A percentile compares a stretch with the other conserved stretches of the same genome.
Evolutionary conservation across 257 asterid genomes (phyloP).

Genomic region (Echium plantagineum): DNA sequence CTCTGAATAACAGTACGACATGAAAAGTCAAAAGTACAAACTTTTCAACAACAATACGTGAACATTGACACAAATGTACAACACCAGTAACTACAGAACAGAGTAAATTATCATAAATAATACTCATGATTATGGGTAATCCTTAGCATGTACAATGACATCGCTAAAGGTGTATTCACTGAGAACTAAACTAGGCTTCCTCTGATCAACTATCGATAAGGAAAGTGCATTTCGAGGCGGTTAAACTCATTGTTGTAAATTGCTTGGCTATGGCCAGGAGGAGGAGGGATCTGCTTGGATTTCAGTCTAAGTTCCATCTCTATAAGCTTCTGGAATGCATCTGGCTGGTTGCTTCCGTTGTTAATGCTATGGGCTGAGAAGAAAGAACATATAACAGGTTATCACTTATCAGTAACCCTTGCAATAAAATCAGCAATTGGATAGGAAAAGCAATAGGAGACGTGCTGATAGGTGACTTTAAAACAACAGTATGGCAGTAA

Average conservation of each 20-base stretch:
- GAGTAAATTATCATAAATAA: too few species aligned
- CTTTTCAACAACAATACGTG: too few species aligned
- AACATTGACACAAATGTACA: background rate
- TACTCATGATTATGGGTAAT: background rate
- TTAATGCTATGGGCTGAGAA: conserved; percentile 20
- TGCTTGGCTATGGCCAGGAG: conserved; percentile 39
- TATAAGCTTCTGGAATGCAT: conserved; percentile 63
- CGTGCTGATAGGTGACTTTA: too few species aligned
- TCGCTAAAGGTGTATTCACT: background rate
- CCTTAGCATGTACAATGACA: too few species aligned
- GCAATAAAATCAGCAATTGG: background rate
- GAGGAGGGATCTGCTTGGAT: conserved; percentile 50
- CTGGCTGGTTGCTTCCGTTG: conserved; percentile 39
- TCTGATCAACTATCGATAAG: conserved; percentile 28
- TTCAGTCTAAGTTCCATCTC: conserved; percentile 67
- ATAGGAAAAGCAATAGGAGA: too few species aligned
- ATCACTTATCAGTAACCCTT: too few species aligned
- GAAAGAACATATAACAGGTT: background rate
- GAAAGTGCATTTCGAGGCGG: conserved; percentile 42
- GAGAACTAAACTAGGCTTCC: background rate
- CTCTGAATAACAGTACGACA: too few species aligned
- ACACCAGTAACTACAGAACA: background rate
- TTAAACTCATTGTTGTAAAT: conserved; percentile 36
- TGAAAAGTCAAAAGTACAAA: too few species aligned
- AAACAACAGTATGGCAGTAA: too few species aligned